Conservation (phyloP, 768 basidiomycete species). For the Gloeostereum incarnatum region DNA sequence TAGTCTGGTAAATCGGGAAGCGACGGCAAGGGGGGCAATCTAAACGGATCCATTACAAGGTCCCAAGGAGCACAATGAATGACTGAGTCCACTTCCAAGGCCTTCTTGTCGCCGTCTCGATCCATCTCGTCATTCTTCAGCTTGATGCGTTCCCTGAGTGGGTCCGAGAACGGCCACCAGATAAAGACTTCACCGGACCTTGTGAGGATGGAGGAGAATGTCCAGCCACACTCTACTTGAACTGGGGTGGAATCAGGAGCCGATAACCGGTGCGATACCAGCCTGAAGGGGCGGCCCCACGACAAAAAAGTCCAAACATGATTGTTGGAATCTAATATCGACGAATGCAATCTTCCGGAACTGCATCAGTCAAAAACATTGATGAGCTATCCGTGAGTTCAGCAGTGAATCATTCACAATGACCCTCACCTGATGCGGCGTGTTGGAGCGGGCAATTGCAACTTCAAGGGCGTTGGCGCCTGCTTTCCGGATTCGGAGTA, state of each 20-base stretch:
- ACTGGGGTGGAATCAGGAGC: slow-evolving; percentile 27
- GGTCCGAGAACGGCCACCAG: slow-evolving; percentile 59
- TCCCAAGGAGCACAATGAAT: slow-evolving; percentile 61
- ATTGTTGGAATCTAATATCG: slow-evolving; percentile 48
- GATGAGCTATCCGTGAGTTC: no score
- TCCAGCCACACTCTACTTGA: slow-evolving; percentile 79
- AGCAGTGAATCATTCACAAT: background rate
- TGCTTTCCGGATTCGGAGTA: slow-evolving; percentile 44
- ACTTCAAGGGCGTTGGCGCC: slow-evolving; percentile 43
- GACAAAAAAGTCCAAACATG: slow-evolving; percentile 67
- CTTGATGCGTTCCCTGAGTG: slow-evolving; percentile 25
- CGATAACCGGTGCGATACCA: slow-evolving; percentile 38
- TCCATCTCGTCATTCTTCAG: slow-evolving; percentile 38
- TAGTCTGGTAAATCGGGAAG: slow-evolving; percentile 41
- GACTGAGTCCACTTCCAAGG: slow-evolving; percentile 22
- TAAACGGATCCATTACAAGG: slow-evolving; percentile 40
- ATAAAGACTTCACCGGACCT: slow-evolving; percentile 63
- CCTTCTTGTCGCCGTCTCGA: slow-evolving; percentile 21
- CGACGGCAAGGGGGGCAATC: slow-evolving; percentile 49
- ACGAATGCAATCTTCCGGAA: slow-evolving; percentile 70
- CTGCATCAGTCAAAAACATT: no score
- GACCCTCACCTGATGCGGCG: slow-evolving; percentile 52
- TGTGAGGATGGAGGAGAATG: slow-evolving; percentile 66
- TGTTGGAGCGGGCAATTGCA: slow-evolving; percentile 49
- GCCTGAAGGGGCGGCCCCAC: slow-evolving; percentile 72